Base-by-base conservation (phyloP, 805 yeast genomes). In the Blastobotrys peoriensis region DNA sequence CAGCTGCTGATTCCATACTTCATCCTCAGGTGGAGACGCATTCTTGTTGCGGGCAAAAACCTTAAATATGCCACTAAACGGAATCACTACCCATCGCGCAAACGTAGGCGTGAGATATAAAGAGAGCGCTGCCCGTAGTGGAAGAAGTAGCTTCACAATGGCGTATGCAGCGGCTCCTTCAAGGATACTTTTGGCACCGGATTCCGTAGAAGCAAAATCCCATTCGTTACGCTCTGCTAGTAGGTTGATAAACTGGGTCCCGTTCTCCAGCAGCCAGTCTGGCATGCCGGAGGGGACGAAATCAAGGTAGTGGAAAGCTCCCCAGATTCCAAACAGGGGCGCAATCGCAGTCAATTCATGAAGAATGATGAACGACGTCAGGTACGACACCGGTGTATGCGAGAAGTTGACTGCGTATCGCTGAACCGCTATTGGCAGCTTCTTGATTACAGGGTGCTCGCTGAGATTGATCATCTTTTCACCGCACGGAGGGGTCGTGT, bases 141-240 rank as follows among this genome's bases (percentile, higher is more conserved):
- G 86, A 48, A 79, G 61, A 18, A 74, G 55, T 6, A 72, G 67
- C 54, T 85, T 85, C 9, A 83, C 86, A 3, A 81, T 63, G 3
- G 81, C 82, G 54, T 79, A 86, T 0, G 94, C 79, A 20, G 83
- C 71, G 0, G 89, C 88, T 6, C 94, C 94, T 51, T 83, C 85
- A 52, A 79, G 59, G 4, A 85, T 64, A 21, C 81, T 58, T 40
- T 68, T 67, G 38, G 81, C 68, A 50, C 79, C 77, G 28, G 77
- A 79, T 35, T 68, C 70, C 13, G 79, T 54, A 35, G 71, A 63
- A 53, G 63, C 22, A 22, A 47, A 20, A 8, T 47, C 38, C 67
- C 67, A 64, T 34, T 46, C 47, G 42, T 64, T 58, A 19, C 62
- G 50, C 23, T 58, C 60, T 3, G 61, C 69, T 20, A 79, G 61